Evolutionary conservation across 208 protist species (phyloP).

Genomic region (Acanthamoeba culbertsoni): DNA sequence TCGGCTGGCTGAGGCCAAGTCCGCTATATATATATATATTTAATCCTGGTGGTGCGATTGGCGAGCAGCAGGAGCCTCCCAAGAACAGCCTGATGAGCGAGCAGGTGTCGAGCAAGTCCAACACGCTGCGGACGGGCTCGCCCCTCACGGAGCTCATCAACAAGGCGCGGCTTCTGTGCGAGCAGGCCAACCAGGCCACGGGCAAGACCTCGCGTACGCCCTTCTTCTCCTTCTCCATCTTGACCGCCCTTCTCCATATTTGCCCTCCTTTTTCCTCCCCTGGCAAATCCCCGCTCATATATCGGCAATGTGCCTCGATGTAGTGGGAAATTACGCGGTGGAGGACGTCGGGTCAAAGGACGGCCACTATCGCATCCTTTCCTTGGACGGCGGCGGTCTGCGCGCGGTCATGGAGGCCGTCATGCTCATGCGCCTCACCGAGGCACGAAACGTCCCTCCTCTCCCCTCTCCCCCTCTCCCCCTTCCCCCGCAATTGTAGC

Average conservation of each 20-base stretch:
- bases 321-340: neutral
- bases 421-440: neutral
- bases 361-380: neutral
- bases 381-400: slow-evolving; percentile 9
- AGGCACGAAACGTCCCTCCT: neutral
- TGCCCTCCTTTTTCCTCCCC: neutral
- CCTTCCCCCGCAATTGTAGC: too few species aligned
- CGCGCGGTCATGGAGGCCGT: slow-evolving; percentile 35
- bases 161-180: neutral
- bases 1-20: too few species aligned
- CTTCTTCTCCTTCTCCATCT: neutral
- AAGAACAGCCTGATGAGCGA: neutral
- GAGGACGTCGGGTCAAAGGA: neutral
- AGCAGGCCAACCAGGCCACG: neutral
- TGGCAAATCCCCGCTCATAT: too few species aligned
- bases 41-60: too few species aligned
- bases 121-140: neutral
- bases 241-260: neutral
- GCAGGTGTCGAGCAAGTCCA: neutral
- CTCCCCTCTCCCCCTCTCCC: too few species aligned
- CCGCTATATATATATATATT: too few species aligned
- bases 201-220: neutral
- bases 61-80: neutral
- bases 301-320: too few species aligned
- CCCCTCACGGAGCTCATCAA: neutral